These are phyloP conservation scores for Pholiota conissans DNA, from an alignment of 768 basidiomycete genomes.

Conservation along the genomic window DNA sequence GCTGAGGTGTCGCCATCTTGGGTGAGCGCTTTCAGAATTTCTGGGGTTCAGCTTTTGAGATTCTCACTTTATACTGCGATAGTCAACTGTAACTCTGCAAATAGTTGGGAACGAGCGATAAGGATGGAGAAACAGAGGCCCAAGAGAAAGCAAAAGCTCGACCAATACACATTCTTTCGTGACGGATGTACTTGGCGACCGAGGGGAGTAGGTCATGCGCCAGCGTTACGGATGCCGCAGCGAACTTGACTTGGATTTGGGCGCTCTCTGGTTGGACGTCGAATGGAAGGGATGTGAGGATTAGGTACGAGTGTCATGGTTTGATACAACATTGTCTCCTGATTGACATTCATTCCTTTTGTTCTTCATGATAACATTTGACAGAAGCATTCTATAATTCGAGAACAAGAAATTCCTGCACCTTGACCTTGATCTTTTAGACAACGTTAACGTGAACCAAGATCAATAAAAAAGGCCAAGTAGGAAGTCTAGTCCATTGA, in stretches of 20 bases:
- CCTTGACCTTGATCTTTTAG: too few relatives aligned
- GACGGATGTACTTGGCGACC: background rate
- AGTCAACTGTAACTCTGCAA: background rate
- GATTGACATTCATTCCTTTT: too few relatives aligned
- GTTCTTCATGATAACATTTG: too few relatives aligned
- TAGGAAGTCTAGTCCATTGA: too few relatives aligned
- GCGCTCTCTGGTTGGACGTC: background rate
- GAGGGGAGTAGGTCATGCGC: background rate
- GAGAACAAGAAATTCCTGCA: too few relatives aligned
- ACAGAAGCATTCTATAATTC: too few relatives aligned
- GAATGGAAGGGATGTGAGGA: background rate
- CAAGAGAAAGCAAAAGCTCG: background rate
- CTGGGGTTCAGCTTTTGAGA: too few relatives aligned
- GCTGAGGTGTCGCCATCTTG: background rate
- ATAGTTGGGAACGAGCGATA: background rate
- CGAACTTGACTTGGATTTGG: background rate
- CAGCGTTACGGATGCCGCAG: background rate
- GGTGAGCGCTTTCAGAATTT: background rate
- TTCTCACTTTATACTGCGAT: background rate
- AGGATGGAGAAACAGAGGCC: too few relatives aligned
- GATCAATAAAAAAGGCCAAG: too few relatives aligned
- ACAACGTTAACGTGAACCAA: too few relatives aligned
- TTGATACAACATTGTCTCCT: too few relatives aligned
- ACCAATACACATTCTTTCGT: background rate
- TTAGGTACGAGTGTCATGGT: background rate